Conservation (phyloP, 306 rosid species). For the Sicyos edulis region DNA sequence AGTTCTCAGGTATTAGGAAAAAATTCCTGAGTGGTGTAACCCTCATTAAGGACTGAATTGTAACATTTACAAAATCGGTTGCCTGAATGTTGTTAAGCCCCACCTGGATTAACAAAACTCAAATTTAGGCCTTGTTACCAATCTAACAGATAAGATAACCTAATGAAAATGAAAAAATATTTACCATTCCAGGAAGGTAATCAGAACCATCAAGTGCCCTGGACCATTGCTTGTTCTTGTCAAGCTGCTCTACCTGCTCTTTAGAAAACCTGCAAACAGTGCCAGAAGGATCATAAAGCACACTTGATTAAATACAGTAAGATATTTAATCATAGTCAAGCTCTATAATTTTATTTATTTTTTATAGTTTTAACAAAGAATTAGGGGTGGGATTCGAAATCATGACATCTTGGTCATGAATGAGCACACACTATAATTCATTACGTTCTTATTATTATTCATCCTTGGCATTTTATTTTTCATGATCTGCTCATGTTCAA, state of each 20-base stretch:
- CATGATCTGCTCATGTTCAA: background rate
- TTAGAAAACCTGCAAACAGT: slow-evolving; percentile 49
- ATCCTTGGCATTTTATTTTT: background rate
- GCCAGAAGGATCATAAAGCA: background rate
- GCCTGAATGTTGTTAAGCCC: slow-evolving; percentile 96
- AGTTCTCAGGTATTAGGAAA: slow-evolving; percentile 83
- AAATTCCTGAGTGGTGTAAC: slow-evolving; percentile 88
- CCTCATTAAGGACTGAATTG: slow-evolving; percentile 94
- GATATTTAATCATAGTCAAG: background rate
- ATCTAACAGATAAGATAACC: slow-evolving; percentile 1
- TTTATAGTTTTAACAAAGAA: too few relatives aligned
- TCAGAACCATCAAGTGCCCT: slow-evolving; percentile 98
- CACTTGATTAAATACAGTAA: background rate
- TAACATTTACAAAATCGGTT: slow-evolving; percentile 95
- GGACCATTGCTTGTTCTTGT: slow-evolving; percentile 91
- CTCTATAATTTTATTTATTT: too few relatives aligned
- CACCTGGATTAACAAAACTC: slow-evolving; percentile 40
- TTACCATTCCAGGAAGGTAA: slow-evolving; percentile 98
- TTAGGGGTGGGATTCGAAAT: too few relatives aligned
- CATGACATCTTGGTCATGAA: too few relatives aligned
- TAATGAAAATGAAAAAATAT: slow-evolving; percentile 13
- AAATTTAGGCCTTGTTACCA: slow-evolving; percentile 3
- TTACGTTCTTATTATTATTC: background rate
- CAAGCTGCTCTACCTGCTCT: slow-evolving; percentile 78
- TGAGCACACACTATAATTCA: background rate